Conservation (phyloP, 2,329 filamentous ascomycete species). For the Ilyonectria sp. region DNA sequence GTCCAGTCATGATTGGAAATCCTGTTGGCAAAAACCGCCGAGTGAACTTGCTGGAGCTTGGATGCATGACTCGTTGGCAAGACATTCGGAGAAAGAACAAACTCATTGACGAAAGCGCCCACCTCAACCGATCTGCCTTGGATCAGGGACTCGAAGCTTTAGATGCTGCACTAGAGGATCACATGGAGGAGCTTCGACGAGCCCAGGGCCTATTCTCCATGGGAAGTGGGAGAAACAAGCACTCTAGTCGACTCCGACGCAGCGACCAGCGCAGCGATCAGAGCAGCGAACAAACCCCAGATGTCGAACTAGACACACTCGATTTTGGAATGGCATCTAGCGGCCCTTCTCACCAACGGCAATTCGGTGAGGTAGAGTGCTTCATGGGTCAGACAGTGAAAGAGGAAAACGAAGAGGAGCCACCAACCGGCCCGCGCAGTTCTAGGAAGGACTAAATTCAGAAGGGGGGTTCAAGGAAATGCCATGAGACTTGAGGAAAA, state of each 20-base stretch:
- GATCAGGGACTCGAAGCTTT: slow-evolving; percentile 56
- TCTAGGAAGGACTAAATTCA: slow-evolving; percentile 23
- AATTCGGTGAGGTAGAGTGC: slow-evolving; percentile 52
- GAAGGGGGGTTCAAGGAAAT: slow-evolving; percentile 5
- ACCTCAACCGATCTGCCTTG: slow-evolving; percentile 55
- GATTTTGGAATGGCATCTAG: slow-evolving; percentile 34
- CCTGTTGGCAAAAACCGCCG: slow-evolving; percentile 77
- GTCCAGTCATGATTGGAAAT: slow-evolving; percentile 79
- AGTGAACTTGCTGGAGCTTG: slow-evolving; percentile 81
- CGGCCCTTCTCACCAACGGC: slow-evolving; percentile 31
- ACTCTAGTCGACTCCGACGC: slow-evolving; percentile 41
- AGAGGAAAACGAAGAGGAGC: slow-evolving; percentile 52
- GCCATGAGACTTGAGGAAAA: slow-evolving; percentile 9
- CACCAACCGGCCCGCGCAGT: slow-evolving; percentile 23
- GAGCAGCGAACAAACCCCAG: slow-evolving; percentile 47
- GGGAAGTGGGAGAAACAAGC: slow-evolving; percentile 45
- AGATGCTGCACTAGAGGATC: slow-evolving; percentile 56
- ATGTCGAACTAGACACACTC: slow-evolving; percentile 51
- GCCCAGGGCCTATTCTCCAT: slow-evolving; percentile 51
- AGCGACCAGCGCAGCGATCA: slow-evolving; percentile 49
- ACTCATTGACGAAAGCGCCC: slow-evolving; percentile 64
- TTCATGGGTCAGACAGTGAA: slow-evolving; percentile 56
- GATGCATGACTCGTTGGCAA: slow-evolving; percentile 78
- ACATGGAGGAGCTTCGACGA: slow-evolving; percentile 54
- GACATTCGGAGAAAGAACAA: slow-evolving; percentile 77